A percentile compares a stretch with the other conserved stretches of the same genome.
Conservation (phyloP, 192 early-diverging fungal genomes). For the Cladochytrium replicatum region DNA sequence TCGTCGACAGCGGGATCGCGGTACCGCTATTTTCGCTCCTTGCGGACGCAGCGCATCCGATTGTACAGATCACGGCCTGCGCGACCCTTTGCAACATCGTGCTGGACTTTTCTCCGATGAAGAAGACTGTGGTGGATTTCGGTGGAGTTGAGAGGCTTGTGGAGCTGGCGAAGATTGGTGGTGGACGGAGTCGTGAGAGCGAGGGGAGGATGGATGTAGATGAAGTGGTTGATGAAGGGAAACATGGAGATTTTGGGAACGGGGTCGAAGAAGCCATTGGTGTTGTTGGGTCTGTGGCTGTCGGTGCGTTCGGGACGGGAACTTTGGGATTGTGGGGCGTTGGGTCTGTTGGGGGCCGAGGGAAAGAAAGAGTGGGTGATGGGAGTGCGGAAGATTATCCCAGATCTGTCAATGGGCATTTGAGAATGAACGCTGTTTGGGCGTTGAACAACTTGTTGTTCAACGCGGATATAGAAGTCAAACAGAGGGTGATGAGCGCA, state of each 20-base stretch:
- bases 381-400: too few relatives aligned
- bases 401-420: slow-evolving; percentile 27
- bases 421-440: slow-evolving; percentile 70
- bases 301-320: too few relatives aligned
- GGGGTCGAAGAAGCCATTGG: too few relatives aligned
- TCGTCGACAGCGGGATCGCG: slow-evolving; percentile 69
- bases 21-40: slow-evolving; percentile 59
- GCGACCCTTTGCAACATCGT: slow-evolving; percentile 79
- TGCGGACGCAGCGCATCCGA: slow-evolving; percentile 43
- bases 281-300: too few relatives aligned
- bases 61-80: slow-evolving; percentile 57
- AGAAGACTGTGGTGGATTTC: slow-evolving; percentile 55
- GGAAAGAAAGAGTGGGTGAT: too few relatives aligned
- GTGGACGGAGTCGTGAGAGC: too few relatives aligned
- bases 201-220: too few relatives aligned
- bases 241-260: too few relatives aligned
- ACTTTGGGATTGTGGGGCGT: too few relatives aligned
- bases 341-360: too few relatives aligned
- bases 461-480: slow-evolving; percentile 52
- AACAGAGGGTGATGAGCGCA: slow-evolving; percentile 54
- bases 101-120: slow-evolving; percentile 77
- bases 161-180: slow-evolving; percentile 32
- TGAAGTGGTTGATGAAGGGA: too few relatives aligned
- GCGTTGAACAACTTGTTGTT: slow-evolving; percentile 71
- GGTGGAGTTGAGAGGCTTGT: slow-evolving; percentile 65